Evolutionary conservation across 148 eudicot species (phyloP).

Genomic region (Heliosperma pusillum): DNA sequence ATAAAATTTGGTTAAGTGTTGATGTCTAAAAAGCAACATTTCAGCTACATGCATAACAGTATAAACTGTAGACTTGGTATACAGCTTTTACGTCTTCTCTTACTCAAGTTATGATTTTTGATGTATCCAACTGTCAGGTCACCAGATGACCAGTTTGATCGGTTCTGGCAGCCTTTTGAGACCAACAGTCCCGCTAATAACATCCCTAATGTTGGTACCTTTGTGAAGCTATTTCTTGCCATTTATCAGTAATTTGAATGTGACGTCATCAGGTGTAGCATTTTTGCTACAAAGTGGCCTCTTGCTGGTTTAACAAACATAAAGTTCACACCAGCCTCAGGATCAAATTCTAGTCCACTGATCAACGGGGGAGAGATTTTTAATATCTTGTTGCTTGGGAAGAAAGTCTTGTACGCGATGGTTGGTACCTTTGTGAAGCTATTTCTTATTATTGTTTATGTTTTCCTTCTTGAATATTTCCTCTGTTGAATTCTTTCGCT

Average conservation of each 20-base stretch:
- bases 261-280: conserved; percentile 52
- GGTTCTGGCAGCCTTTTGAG: conserved; percentile 84
- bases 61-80: no score
- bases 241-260: conserved; percentile 48
- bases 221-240: no score
- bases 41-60: no score
- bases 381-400: conserved; percentile 48
- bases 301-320: conserved; percentile 63
- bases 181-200: conserved; percentile 29
- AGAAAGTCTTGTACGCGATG: conserved; percentile 71
- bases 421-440: conserved; percentile 47
- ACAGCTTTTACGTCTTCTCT: neutral
- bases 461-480: no score
- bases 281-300: conserved; percentile 85
- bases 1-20: no score
- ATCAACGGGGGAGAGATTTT: conserved; percentile 86
- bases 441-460: no score
- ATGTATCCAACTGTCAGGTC: conserved; percentile 45
- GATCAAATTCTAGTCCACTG: conserved; percentile 60
- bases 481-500: no score
- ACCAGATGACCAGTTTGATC: conserved; percentile 86
- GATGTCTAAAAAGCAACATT: no score
- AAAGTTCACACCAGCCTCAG: conserved; percentile 51
- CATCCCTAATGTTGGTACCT: conserved; percentile 19
- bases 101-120: neutral